Percentiles rank a stretch among this genome's conserved stretches.
Conservation (phyloP, 805 yeast species). For the Wickerhamomyces canadensis region DNA sequence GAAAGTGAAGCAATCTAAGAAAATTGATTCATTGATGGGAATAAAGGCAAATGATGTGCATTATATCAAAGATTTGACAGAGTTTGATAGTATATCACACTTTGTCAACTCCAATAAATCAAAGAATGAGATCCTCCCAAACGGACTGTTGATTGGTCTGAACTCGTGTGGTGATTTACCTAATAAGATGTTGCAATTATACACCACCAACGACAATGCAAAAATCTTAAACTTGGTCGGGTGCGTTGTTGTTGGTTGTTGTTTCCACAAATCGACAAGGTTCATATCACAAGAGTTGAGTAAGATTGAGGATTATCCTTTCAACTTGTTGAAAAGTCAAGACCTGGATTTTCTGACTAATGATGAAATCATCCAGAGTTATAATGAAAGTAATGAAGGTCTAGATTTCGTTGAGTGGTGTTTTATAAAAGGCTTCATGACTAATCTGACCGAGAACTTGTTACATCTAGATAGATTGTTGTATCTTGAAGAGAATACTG, state of each 20-base stretch:
- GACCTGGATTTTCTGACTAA: conserved; percentile 6
- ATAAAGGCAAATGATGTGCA: background rate
- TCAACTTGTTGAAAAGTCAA: conserved; percentile 2
- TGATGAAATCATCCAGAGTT: conserved; percentile 7
- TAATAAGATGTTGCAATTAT: background rate
- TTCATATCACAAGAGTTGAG: background rate
- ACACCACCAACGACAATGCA: background rate
- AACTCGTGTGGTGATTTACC: conserved; percentile 13
- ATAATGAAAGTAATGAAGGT: conserved; percentile 1
- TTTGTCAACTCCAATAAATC: conserved; percentile 5
- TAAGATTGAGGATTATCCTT: background rate
- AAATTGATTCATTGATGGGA: conserved; percentile 4
- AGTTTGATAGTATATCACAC: background rate
- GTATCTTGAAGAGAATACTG: too few species aligned
- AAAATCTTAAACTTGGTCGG: conserved; percentile 3
- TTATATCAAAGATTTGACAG: conserved; percentile 1
- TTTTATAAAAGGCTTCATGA: background rate
- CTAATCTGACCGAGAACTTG: conserved; percentile 1
- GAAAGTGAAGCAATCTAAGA: conserved; percentile 1
- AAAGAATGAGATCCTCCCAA: conserved; percentile 3
- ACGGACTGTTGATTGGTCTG: conserved; percentile 10
- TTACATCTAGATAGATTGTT: background rate
- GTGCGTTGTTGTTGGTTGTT: conserved; percentile 10
- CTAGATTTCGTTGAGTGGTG: conserved; percentile 1
- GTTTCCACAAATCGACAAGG: conserved; percentile 9